phyloP scores from a whole-genome alignment of 768 basidiomycete species.

The Mycena polygramma region DNA sequence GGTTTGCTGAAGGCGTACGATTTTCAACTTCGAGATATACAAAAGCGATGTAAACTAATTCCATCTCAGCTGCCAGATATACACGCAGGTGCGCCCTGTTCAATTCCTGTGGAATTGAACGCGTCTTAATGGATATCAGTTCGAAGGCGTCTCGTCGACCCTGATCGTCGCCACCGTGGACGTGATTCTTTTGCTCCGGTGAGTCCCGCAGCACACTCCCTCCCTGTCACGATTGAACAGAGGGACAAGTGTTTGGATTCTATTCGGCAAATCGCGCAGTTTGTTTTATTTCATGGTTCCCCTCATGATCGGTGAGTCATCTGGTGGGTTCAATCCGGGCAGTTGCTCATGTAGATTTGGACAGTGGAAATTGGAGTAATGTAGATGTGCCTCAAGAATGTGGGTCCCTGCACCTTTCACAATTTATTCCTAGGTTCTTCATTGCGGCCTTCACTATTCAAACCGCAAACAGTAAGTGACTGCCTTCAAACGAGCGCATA shows the following conservation, averaged over 20 bases:
- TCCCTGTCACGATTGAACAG: not conserved
- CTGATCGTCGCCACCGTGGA: conserved; percentile 22
- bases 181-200: conserved; percentile 23
- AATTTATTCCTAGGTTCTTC: conserved; percentile 13
- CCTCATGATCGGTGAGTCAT: conserved; percentile 10
- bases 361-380: conserved; percentile 21
- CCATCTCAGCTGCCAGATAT: conserved; percentile 17
- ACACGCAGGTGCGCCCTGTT: conserved; percentile 2
- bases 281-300: conserved; percentile 24
- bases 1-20: conserved; percentile 15
- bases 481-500: not conserved
- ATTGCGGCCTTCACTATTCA: conserved; percentile 11
- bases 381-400: not conserved
- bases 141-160: conserved; percentile 24
- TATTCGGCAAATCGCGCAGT: conserved; percentile 15
- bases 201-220: too few relatives aligned
- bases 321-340: not conserved
- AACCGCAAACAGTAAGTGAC: conserved; percentile 9
- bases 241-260: conserved; percentile 22
- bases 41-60: not conserved
- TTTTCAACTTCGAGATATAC: not conserved
- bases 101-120: not conserved
- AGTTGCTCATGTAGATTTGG: not conserved
- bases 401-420: too few relatives aligned
- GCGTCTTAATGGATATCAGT: not conserved